Percentiles rank a stretch among this genome's conserved stretches.
Evolutionary conservation across 768 basidiomycete species (phyloP).

Genomic region (Amanita muscaria): DNA sequence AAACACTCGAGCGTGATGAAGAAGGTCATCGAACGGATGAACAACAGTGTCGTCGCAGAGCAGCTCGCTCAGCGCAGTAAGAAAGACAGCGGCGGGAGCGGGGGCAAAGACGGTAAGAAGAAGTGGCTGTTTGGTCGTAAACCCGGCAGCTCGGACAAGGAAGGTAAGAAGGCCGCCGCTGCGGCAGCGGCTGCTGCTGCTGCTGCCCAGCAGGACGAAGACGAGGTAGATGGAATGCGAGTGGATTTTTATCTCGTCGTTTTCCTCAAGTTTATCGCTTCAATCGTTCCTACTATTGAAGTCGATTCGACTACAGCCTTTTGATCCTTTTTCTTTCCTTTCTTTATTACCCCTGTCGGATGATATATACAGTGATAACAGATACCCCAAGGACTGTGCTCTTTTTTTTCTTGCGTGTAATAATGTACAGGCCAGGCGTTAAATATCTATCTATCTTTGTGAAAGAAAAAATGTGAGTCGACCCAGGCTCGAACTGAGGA

Average conservation of each 20-base stretch:
- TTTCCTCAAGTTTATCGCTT: slow-evolving; percentile 98
- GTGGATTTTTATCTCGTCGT: slow-evolving; percentile 98
- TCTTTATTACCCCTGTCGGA: too few relatives aligned
- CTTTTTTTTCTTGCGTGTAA: too few relatives aligned
- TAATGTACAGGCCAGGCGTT: too few relatives aligned
- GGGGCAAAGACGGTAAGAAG: slow-evolving; percentile 52
- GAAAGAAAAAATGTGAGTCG: slow-evolving; percentile 18
- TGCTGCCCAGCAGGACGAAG: slow-evolving; percentile 46
- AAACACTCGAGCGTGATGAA: slow-evolving; percentile 99
- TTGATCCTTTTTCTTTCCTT: too few relatives aligned
- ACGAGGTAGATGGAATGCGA: slow-evolving; percentile 82
- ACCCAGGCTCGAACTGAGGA: slow-evolving; percentile 29
- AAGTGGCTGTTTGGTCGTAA: slow-evolving; percentile 83
- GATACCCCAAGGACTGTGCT: too few relatives aligned
- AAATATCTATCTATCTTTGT: too few relatives aligned
- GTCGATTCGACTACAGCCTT: slow-evolving; percentile 86
- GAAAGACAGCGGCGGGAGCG: too few relatives aligned
- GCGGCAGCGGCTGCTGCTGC: too few relatives aligned
- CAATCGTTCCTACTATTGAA: slow-evolving; percentile 97
- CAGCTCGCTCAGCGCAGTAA: slow-evolving; percentile 62
- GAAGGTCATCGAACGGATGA: slow-evolving; percentile 99
- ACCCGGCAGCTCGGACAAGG: slow-evolving; percentile 49
- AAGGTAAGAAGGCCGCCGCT: slow-evolving; percentile 32
- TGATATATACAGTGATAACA: too few relatives aligned
- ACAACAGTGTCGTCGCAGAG: slow-evolving; percentile 75